These are phyloP conservation scores for Phytophthora citrophthora DNA, from an alignment of 352 stramenopile genomes.

Conservation along the genomic window DNA sequence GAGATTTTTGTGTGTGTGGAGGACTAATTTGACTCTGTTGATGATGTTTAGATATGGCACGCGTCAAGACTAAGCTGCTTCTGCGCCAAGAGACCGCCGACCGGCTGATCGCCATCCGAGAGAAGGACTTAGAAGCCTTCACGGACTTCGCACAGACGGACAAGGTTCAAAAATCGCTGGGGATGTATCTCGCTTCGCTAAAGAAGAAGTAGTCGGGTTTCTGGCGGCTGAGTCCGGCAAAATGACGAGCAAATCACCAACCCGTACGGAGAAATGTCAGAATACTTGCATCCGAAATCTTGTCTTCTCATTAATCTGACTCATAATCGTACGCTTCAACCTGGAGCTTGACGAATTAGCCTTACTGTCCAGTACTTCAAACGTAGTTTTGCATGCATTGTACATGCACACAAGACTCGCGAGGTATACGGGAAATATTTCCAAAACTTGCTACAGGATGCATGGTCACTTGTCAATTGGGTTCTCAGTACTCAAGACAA, in stretches of 20 bases:
- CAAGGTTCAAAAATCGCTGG: constrained; percentile 85
- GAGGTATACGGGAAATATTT: no score
- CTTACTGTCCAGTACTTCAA: neutral
- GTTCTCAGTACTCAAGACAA: no score
- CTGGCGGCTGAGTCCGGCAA: neutral
- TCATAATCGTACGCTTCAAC: no score
- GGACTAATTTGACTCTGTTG: neutral
- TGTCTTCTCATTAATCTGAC: no score
- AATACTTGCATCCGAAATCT: neutral
- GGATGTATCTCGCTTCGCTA: constrained; percentile 77
- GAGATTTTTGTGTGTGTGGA: neutral
- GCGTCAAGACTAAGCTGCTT: constrained; percentile 76
- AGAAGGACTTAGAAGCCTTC: constrained; percentile 76
- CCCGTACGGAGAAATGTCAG: neutral
- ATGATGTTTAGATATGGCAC: constrained; percentile 51
- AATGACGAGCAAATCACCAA: neutral
- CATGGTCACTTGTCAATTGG: no score
- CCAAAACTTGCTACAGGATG: no score
- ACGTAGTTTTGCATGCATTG: no score
- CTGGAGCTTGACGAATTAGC: no score
- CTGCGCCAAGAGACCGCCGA: constrained; percentile 82
- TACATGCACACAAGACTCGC: neutral
- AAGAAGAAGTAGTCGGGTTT: constrained; percentile 57
- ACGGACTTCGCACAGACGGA: constrained; percentile 79
- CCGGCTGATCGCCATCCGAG: constrained; percentile 50